Evolutionary conservation across 2,329 filamentous ascomycete genomes (phyloP), one percentile per base, ranked within the genome.

Genomic region (Hortaea werneckii): DNA sequence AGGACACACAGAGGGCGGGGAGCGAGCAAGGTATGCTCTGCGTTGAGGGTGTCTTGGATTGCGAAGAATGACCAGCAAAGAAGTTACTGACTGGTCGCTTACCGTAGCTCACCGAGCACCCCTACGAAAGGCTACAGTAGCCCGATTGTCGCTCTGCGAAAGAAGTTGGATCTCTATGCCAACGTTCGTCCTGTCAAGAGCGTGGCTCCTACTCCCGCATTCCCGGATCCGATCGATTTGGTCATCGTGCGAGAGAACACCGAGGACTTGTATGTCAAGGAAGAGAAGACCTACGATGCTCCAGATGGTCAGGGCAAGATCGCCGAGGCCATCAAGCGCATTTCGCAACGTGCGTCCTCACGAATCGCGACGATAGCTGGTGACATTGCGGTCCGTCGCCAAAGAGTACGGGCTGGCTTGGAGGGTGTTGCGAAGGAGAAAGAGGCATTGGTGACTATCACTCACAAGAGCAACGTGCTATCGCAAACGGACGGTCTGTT

Each of bases 181-280:
- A 98, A 98, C 66, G 89, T 98, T 42, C 85, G 92, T 34, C 90
- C 90, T 44, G 92, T 96, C 66, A 95, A 95, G 75, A 85, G 84
- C 40, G 79, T 87, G 52, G 50, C 51, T n/a, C 62, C 73, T 51
- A 83, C 79, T 30, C 77, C 79, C 45, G 65, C 67, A 7, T 64
- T 65, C 42, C 83, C 85, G 52, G 61, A 65, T 51, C 62, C 63
- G 1, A 88, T 95, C 62, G 92, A 98, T 71, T 83, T 98, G 67
- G 92, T 98, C 61, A 98, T 96, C 60, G 92, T 96, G 45, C 86
- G 92, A 54, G 92, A 98, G 71, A 98, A 98, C 75, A 98, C 92
- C 29, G 92, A 98, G 73, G 92, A 98, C 66, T 78, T 98, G 37
- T 95, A 95, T 69, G 90, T 98, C 59, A 96, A 96, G 74, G 85